These are phyloP conservation scores for Penicillium maclennaniae DNA, from an alignment of 495 filamentous ascomycete genomes.

Conservation along the genomic window DNA sequence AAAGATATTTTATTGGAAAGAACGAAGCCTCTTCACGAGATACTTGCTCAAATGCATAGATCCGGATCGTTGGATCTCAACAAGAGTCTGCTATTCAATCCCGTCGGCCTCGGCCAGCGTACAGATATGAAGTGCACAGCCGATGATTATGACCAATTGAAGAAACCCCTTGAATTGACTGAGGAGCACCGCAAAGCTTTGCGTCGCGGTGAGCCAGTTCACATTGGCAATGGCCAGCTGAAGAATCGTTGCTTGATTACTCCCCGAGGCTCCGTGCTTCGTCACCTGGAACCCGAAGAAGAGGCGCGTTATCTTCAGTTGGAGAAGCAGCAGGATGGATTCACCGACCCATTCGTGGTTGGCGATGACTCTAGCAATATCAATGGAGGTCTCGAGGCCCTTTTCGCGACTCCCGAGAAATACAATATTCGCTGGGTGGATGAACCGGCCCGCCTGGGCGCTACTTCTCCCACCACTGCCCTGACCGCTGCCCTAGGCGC, in stretches of 20 bases:
- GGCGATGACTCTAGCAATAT: constrained; percentile 39
- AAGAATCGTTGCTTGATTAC: constrained; percentile 61
- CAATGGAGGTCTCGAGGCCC: constrained; percentile 41
- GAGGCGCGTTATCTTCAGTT: constrained; percentile 73
- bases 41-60: constrained; percentile 50
- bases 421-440: constrained; percentile 44
- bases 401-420: constrained; percentile 42
- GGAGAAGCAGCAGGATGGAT: constrained; percentile 54
- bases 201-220: constrained; percentile 40
- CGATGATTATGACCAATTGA: constrained; percentile 41
- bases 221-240: constrained; percentile 30
- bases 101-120: constrained; percentile 46
- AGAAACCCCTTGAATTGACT: constrained; percentile 36
- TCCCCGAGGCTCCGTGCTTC: constrained; percentile 72
- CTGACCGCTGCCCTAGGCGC: constrained; percentile 19
- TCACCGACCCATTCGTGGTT: constrained; percentile 28
- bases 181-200: constrained; percentile 42
- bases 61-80: constrained; percentile 46
- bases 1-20: constrained; percentile 42
- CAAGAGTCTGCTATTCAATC: constrained; percentile 53
- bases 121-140: constrained; percentile 47
- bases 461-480: constrained; percentile 24
- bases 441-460: constrained; percentile 23
- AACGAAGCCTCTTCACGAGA: constrained; percentile 36
- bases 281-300: constrained; percentile 69